Evolutionary conservation across 2,329 filamentous ascomycete genomes (phyloP).

Genomic region (Leptosphaerulina australis): DNA sequence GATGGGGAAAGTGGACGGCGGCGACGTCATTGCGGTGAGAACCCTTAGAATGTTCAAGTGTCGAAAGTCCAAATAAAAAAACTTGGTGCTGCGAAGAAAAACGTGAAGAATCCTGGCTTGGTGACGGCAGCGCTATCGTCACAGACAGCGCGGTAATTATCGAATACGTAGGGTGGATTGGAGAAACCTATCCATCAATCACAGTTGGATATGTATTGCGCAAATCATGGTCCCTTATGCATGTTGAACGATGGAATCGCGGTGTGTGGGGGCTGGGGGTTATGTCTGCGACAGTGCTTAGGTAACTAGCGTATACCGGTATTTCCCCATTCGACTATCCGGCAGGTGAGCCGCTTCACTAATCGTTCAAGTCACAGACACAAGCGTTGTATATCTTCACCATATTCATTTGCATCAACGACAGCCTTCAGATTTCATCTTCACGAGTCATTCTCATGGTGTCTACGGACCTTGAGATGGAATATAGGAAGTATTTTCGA

Average conservation of each 20-base stretch:
- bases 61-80: constrained; percentile 1
- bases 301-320: constrained; percentile 12
- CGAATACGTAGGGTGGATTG: constrained; percentile 8
- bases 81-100: constrained; percentile 9
- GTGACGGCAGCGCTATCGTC: constrained; percentile 3
- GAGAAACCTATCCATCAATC: constrained; percentile 12
- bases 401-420: constrained; percentile 11
- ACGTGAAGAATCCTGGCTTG: neutral
- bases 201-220: constrained; percentile 6
- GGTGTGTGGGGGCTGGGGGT: constrained; percentile 8
- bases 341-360: constrained; percentile 8
- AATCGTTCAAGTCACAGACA: neutral
- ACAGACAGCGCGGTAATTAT: constrained; percentile 11
- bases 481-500: constrained; percentile 6
- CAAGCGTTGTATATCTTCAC: constrained; percentile 16
- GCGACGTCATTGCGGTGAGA: constrained; percentile 25
- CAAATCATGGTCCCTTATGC: constrained; percentile 13
- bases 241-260: constrained; percentile 5
- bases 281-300: constrained; percentile 2
- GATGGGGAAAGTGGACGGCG: constrained; percentile 11
- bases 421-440: constrained; percentile 1
- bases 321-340: constrained; percentile 8
- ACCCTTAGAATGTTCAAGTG: constrained; percentile 11
- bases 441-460: constrained; percentile 9
- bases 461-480: neutral